phyloP scores from a whole-genome alignment of 106 monocot species.

The Triglochin maritima region DNA sequence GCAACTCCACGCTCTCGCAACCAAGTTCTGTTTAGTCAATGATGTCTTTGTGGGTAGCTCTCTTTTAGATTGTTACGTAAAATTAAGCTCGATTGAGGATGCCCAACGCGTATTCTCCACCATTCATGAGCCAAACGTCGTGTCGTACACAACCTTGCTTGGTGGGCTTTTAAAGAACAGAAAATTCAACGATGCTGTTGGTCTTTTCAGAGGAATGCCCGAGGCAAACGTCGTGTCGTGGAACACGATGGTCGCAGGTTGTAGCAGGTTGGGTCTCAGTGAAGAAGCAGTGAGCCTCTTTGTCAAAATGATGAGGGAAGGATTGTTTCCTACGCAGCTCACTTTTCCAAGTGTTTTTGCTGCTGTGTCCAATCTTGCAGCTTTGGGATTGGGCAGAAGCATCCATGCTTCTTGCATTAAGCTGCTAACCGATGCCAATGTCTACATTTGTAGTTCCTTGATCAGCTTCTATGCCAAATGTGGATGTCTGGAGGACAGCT shows the following conservation, averaged over 20 bases:
- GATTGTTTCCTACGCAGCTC: conserved; percentile 26
- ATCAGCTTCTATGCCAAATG: conserved; percentile 70
- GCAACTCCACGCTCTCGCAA: conserved; percentile 40
- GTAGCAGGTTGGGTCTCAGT: conserved; percentile 45
- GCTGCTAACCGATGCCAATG: conserved; percentile 24
- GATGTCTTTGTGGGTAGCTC: conserved; percentile 62
- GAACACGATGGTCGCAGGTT: conserved; percentile 69
- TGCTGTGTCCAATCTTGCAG: conserved; percentile 44
- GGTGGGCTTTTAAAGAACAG: conserved; percentile 41
- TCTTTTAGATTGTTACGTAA: conserved; percentile 53
- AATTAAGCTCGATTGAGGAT: conserved; percentile 42
- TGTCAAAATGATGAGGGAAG: conserved; percentile 45
- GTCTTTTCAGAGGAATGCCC: conserved; percentile 48
- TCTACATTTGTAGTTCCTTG: conserved; percentile 49
- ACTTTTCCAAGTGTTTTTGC: conserved; percentile 52
- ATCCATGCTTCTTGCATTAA: conserved; percentile 50
- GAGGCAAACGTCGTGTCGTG: conserved; percentile 70
- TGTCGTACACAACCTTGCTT: conserved; percentile 53
- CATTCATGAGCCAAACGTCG: conserved; percentile 44
- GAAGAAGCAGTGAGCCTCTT: conserved; percentile 53
- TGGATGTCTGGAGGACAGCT: conserved; percentile 47
- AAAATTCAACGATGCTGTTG: conserved; percentile 21
- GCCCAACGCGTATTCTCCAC: conserved; percentile 36
- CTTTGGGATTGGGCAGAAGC: conserved; percentile 56
- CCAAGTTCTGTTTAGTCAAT: conserved; percentile 37